Evolutionary conservation across 805 yeast species (phyloP), one percentile per base, ranked within the genome.

Genomic region (Yamadazyma kitorensis): DNA sequence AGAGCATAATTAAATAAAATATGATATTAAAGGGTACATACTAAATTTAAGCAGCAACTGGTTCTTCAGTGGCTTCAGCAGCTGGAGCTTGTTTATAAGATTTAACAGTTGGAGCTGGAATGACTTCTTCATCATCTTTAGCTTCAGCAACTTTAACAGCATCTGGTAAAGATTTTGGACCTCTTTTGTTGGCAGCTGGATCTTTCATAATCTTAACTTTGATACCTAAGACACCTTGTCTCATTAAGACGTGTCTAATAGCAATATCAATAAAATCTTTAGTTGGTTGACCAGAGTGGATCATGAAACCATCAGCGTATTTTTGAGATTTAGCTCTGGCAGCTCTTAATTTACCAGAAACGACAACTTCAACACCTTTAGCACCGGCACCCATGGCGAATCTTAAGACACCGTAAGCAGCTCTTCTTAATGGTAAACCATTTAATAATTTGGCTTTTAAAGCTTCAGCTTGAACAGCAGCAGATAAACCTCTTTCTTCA

Each of bases 221-320:
- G 71, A 93, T 83, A 83, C 98, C 98, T 68, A 93, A 82, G 54
- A 93, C 98, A 87, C 98, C 98, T 79, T 93, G 98, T 82, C 98
- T 89, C 80, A 93, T 84, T 70, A 93, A 80, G 61, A 91, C 98
- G 91, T 93, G 98, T 78, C 98, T 89, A 71, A 95, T 89, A 60
- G 98, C 98, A 68, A 81, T 75, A 75, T 93, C 98, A 68, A 93
- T 93, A 84, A 93, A 93, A 70, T 93, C 98, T 58, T 78, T 82
- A 72, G 91, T 93, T 76, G 98, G 98, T 80, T 93, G 98, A 86
- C 98, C 98, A 64, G 97, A 88, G 93, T 93, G 98, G 82, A 93
- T 93, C 93, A 93, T 86, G 96, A 93, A 93, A 81, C 98, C 98
- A 71, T 91, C 98, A 69, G 93, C 84, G 83, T 91, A 93, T 78